Conservation (phyloP, 352 stramenopile genomes). For the Phytopythium montanum region DNA sequence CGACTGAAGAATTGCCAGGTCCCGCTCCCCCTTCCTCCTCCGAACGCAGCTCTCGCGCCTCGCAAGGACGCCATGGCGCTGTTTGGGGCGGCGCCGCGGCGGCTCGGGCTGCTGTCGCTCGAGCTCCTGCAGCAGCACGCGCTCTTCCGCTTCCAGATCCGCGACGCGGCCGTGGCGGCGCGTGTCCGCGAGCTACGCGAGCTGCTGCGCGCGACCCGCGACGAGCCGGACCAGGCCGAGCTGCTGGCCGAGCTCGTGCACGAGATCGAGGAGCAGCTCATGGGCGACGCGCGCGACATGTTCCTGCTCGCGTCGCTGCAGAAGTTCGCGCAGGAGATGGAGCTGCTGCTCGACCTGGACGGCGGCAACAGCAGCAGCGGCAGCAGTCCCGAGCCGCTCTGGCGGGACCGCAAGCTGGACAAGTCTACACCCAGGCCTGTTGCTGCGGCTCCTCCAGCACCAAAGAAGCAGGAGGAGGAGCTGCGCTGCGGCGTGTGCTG, state of each 20-base stretch:
- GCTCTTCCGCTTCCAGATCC: slow-evolving; percentile 71
- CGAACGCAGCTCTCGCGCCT: too few relatives aligned
- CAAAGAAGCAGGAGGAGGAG: slow-evolving; percentile 34
- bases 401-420: background rate
- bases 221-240: slow-evolving; percentile 41
- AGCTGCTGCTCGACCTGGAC: slow-evolving; percentile 54
- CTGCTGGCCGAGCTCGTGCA: slow-evolving; percentile 49
- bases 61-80: background rate
- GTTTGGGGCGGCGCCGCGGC: background rate
- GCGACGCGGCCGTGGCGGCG: slow-evolving; percentile 28
- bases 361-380: slow-evolving; percentile 17
- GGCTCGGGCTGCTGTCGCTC: slow-evolving; percentile 12
- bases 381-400: background rate
- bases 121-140: slow-evolving; percentile 37
- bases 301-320: slow-evolving; percentile 58
- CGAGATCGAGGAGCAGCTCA: slow-evolving; percentile 47
- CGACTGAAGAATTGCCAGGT: too few relatives aligned
- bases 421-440: too few relatives aligned
- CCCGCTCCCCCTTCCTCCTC: background rate
- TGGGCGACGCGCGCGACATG: slow-evolving; percentile 24
- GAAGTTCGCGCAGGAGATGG: slow-evolving; percentile 64
- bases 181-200: slow-evolving; percentile 44
- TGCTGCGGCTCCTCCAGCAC: background rate
- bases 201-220: slow-evolving; percentile 36
- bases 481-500: slow-evolving; percentile 63